These are phyloP conservation scores for Fusarium sp. DNA, from an alignment of 2,329 filamentous ascomycete genomes.

Conservation along the genomic window DNA sequence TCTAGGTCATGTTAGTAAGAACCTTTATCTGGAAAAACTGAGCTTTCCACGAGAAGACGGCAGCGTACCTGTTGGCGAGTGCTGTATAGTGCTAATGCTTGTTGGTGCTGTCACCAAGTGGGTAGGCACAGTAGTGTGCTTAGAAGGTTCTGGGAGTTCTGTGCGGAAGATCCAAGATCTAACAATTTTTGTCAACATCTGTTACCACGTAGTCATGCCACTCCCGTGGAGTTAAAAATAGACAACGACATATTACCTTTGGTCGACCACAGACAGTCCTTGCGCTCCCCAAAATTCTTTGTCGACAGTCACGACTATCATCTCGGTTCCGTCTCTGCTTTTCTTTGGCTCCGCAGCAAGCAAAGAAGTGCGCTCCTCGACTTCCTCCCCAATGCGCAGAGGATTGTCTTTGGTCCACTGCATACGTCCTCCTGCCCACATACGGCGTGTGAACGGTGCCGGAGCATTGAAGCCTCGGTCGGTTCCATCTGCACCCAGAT, in stretches of 20 bases:
- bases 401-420: neutral
- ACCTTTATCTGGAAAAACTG: neutral
- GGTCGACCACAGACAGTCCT: neutral
- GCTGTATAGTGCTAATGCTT: neutral
- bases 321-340: neutral
- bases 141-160: neutral
- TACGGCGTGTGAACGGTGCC: neutral
- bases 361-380: neutral
- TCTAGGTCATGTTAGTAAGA: neutral
- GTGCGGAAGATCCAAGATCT: slow-evolving; percentile 3
- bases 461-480: neutral
- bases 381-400: neutral
- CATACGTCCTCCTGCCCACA: neutral
- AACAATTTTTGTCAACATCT: neutral
- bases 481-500: neutral
- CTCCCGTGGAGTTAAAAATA: neutral
- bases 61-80: neutral
- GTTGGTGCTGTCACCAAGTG: neutral
- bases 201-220: neutral
- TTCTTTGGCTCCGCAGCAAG: neutral
- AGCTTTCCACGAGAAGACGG: neutral
- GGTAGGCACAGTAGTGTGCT: neutral
- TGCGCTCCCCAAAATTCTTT: neutral
- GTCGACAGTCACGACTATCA: slow-evolving; percentile 1
- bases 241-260: neutral